These are phyloP conservation scores for Yamagishiella unicocca DNA, from an alignment of 139 green algal species.

Conservation along the genomic window DNA sequence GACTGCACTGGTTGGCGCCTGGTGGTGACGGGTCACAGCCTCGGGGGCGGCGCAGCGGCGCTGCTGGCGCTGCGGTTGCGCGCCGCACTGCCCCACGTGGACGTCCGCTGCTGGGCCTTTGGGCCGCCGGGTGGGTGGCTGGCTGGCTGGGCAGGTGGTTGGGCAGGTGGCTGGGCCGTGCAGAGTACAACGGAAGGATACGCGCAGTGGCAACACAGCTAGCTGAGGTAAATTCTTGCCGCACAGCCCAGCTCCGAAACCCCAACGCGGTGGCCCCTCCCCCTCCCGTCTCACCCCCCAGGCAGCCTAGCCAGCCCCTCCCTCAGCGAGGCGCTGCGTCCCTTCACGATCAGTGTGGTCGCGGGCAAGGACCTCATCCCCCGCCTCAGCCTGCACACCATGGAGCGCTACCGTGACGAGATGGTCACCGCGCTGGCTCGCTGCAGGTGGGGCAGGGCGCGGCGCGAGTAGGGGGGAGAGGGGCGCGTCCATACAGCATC, in stretches of 20 bases:
- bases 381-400: conserved; percentile 64
- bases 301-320: conserved; percentile 29
- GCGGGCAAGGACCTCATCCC: conserved; percentile 77
- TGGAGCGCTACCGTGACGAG: conserved; percentile 42
- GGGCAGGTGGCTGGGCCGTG: no score
- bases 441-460: conserved; percentile 6
- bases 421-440: conserved; percentile 40
- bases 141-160: no score
- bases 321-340: conserved; percentile 33
- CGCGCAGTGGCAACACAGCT: no score
- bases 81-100: conserved; percentile 57
- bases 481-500: no score
- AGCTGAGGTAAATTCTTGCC: no score
- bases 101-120: conserved; percentile 74
- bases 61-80: conserved; percentile 75
- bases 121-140: conserved; percentile 64
- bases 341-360: conserved; percentile 66
- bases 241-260: no score
- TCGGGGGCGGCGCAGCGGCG: conserved; percentile 78
- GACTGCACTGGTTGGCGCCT: conserved; percentile 63
- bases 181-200: no score
- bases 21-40: conserved; percentile 79
- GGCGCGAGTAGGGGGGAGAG: background rate
- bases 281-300: background rate
- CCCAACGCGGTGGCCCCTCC: conserved; percentile 50